These are phyloP conservation scores for Trypanosoma melophagium DNA, from an alignment of 208 protist genomes.

Conservation along the genomic window DNA sequence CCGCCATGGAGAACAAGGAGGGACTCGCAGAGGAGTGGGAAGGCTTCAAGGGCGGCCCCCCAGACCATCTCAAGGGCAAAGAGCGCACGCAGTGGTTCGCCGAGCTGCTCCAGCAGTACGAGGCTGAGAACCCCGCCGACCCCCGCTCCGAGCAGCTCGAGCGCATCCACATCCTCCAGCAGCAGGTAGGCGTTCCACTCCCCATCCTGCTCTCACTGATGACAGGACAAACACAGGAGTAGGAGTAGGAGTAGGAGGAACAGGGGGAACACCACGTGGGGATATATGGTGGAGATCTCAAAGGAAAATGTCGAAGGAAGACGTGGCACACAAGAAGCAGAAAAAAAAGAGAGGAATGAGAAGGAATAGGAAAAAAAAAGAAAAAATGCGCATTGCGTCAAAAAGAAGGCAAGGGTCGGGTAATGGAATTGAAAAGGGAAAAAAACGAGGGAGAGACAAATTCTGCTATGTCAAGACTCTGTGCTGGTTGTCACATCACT, in stretches of 20 bases:
- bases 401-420: no score
- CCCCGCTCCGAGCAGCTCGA: constrained; percentile 66
- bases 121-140: constrained; percentile 30
- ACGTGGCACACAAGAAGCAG: background rate
- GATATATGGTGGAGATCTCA: no score
- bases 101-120: constrained; percentile 51
- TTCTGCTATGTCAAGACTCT: no score
- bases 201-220: constrained; percentile 79
- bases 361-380: background rate
- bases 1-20: constrained; percentile 35
- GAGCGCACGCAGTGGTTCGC: constrained; percentile 76
- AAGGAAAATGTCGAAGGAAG: background rate
- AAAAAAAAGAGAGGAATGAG: constrained; percentile 4
- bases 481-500: no score
- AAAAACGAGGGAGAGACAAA: no score
- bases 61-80: constrained; percentile 39
- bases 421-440: no score
- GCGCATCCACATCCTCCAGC: constrained; percentile 78
- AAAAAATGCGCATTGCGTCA: no score
- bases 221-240: constrained; percentile 48
- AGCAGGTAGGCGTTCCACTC: constrained; percentile 85
- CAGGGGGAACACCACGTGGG: background rate
- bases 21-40: constrained; percentile 58
- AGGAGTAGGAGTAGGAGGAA: background rate
- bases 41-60: constrained; percentile 55